Evolutionary conservation across 2,329 filamentous ascomycete species (phyloP).

Genomic region (Aspergillus sp.): DNA sequence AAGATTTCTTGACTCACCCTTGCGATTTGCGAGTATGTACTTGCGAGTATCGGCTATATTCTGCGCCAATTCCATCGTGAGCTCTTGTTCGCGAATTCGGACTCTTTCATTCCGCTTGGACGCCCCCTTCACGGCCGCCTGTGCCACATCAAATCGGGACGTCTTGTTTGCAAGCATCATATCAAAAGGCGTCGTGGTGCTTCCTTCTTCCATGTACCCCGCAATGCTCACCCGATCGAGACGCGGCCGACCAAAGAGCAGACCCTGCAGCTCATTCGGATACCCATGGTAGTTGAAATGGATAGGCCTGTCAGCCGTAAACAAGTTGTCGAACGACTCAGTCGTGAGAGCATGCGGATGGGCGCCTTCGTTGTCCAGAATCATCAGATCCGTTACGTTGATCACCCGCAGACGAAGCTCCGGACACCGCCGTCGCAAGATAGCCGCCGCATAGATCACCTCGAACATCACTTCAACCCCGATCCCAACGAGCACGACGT

Average conservation of each 20-base stretch:
- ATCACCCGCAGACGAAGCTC: constrained; percentile 59
- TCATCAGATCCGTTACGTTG: constrained; percentile 67
- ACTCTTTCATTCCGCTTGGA: constrained; percentile 51
- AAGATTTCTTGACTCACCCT: constrained; percentile 42
- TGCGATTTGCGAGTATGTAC: constrained; percentile 54
- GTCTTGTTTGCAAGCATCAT: constrained; percentile 67
- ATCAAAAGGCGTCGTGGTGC: constrained; percentile 66
- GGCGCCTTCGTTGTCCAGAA: constrained; percentile 53
- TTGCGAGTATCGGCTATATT: constrained; percentile 50
- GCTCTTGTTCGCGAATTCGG: constrained; percentile 44
- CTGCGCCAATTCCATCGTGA: constrained; percentile 49
- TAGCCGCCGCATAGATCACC: constrained; percentile 59
- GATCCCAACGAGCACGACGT: constrained; percentile 64
- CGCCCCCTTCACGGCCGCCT: constrained; percentile 52
- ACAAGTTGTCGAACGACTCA: constrained; percentile 55
- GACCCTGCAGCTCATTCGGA: constrained; percentile 57
- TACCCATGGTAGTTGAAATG: constrained; percentile 71
- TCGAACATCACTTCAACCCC: constrained; percentile 67
- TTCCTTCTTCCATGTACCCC: constrained; percentile 65
- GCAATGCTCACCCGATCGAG: constrained; percentile 55
- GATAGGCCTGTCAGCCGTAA: constrained; percentile 56
- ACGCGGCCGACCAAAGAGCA: constrained; percentile 58
- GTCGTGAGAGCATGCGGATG: constrained; percentile 60
- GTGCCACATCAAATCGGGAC: constrained; percentile 60
- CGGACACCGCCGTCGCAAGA: constrained; percentile 53